Evolutionary conservation across 306 rosid genomes (phyloP), one percentile per base, ranked within the genome.

Genomic region (Cucurbita moschata): DNA sequence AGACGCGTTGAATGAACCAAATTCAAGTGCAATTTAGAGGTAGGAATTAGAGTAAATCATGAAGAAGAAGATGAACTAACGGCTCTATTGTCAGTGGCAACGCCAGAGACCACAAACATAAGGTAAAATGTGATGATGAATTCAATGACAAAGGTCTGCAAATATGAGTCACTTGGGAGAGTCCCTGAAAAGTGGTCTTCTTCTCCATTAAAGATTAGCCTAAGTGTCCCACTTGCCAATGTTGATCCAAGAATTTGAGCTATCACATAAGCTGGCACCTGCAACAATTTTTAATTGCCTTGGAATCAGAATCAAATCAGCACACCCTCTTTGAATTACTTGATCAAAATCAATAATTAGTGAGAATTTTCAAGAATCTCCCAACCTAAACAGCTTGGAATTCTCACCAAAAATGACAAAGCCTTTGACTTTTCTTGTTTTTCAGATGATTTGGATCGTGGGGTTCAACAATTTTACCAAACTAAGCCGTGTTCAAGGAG

Each of bases 61-160:
- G 71, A 54, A 47, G 35, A 68, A 49, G 43, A 3, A 26, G 56
- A 53, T 0, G 4, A 69, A 52, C 66, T 75, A 76, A 94, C 99
- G 77, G 92, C 96, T 81, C 96, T 84, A 78, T 79, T 89, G 77
- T 94, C 99, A 0, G 97, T 87, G 40, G 96, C 84, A 16, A 94
- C 90, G 0, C 91, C 97, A 5, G 95, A 91, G 4, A 94, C 81
- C 30, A 85, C 86, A 43, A 91, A 87, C 96, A 87, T 89, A 77
- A 94, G 95, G 80, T 73, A 80, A 78, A 91, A 89, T 0, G 99
- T 94, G 87, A 86, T 85, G 30, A 94, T 82, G 81, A 87, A 94
- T 72, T 94, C 99, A 61, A 89, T 3, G n/a, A 75, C 89, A 79
- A 94, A 88, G 56, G 96, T 76, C 56, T 94, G 99, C 15, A 84